These are phyloP conservation scores for Boletellus sp. DNA, from an alignment of 768 basidiomycete genomes.

Conservation along the genomic window DNA sequence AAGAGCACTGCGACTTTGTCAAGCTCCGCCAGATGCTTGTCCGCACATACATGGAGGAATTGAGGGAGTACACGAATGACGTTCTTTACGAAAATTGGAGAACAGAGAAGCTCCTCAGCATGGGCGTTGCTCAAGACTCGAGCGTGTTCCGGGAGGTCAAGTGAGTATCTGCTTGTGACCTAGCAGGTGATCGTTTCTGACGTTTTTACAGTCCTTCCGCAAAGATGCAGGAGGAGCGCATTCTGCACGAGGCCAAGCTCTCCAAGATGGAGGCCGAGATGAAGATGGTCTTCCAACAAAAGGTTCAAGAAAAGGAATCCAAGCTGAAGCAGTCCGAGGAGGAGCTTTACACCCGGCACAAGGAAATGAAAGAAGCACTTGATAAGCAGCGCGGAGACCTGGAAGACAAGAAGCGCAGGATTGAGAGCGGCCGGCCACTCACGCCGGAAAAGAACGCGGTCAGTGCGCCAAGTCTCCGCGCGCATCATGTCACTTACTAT, in stretches of 20 bases:
- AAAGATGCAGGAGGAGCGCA: conserved; percentile 92
- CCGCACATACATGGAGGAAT: conserved; percentile 98
- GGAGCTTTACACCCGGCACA: conserved; percentile 96
- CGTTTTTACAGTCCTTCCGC: conserved; percentile 73
- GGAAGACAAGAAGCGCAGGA: conserved; percentile 96
- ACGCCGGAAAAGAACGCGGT: conserved; percentile 92
- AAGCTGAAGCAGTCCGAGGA: conserved; percentile 99
- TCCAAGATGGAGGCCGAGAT: conserved; percentile 99
- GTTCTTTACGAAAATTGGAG: conserved; percentile 98
- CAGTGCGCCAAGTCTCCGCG: conserved; percentile 32
- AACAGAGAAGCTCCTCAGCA: conserved; percentile 90
- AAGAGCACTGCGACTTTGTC: conserved; percentile 98
- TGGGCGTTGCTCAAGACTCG: conserved; percentile 98
- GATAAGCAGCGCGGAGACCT: conserved; percentile 95
- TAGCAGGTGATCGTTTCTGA: conserved; percentile 10
- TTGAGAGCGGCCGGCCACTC: conserved; percentile 91
- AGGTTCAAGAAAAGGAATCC: conserved; percentile 98
- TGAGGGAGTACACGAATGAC: conserved; percentile 95
- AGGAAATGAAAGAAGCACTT: conserved; percentile 99
- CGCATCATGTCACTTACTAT: conserved; percentile 6
- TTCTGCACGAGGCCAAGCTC: conserved; percentile 94
- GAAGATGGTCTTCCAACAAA: conserved; percentile 99
- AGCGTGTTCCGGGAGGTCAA: conserved; percentile 99
- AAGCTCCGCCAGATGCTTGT: conserved; percentile 99
- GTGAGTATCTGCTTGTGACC: conserved; percentile 46